Evolutionary conservation across 129 eudicot genomes (phyloP).

Genomic region (Chrysanthemum lavandulifolium): DNA sequence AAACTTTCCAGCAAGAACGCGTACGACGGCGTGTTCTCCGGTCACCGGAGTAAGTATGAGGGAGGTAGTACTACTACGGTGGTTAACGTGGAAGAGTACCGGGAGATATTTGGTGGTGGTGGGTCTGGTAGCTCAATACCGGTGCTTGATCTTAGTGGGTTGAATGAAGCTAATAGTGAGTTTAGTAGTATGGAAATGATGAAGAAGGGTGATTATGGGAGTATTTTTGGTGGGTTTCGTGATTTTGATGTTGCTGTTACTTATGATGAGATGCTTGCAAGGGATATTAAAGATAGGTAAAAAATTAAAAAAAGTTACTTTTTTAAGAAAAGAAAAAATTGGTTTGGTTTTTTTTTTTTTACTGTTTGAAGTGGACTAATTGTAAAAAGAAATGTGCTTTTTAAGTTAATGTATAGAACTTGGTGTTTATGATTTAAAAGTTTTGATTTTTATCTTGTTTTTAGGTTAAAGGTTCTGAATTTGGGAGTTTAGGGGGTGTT

Average conservation of each 20-base stretch:
- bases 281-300: constrained; percentile 40
- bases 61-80: constrained; percentile 17
- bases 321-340: background rate
- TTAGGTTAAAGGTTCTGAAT: background rate
- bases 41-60: constrained; percentile 31
- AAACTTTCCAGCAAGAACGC: constrained; percentile 56
- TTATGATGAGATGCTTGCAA: constrained; percentile 46
- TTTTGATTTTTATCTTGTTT: too few species aligned
- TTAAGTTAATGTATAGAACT: too few species aligned
- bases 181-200: constrained; percentile 28
- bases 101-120: constrained; percentile 57
- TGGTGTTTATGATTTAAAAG: too few species aligned
- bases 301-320: background rate
- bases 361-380: background rate
- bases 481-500: background rate
- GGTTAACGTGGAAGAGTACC: constrained; percentile 52
- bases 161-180: constrained; percentile 29
- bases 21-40: constrained; percentile 74
- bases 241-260: constrained; percentile 43
- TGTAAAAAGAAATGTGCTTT: background rate
- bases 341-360: background rate
- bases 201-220: constrained; percentile 53
- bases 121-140: constrained; percentile 64
- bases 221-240: constrained; percentile 64
- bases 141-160: constrained; percentile 60